Evolutionary conservation across 768 basidiomycete genomes (phyloP).

Genomic region (Hydnomerulius pinastri): DNA sequence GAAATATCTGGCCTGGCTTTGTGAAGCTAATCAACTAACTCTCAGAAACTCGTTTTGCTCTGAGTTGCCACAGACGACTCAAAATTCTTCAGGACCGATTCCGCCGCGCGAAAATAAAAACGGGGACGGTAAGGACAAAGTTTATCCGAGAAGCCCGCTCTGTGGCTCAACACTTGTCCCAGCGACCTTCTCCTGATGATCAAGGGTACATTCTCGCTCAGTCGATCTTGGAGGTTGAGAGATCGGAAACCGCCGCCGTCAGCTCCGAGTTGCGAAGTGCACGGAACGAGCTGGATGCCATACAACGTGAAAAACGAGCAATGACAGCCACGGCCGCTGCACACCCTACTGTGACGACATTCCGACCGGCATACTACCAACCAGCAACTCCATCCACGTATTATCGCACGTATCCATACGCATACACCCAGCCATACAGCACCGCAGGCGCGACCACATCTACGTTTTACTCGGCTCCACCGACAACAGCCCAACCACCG

Average conservation of each 20-base stretch:
- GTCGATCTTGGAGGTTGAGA: slow-evolving; percentile 64
- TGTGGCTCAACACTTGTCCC: slow-evolving; percentile 9
- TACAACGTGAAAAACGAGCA: slow-evolving; percentile 72
- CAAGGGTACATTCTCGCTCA: slow-evolving; percentile 68
- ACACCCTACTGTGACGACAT: slow-evolving; percentile 34
- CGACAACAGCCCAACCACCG: slow-evolving; percentile 38
- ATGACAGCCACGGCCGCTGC: slow-evolving; percentile 27
- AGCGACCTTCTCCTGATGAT: slow-evolving; percentile 64
- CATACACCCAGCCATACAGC: slow-evolving; percentile 61
- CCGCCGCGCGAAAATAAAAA: slow-evolving; percentile 49
- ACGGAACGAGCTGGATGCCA: slow-evolving; percentile 63
- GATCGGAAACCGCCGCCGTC: slow-evolving; percentile 57
- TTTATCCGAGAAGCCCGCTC: background rate
- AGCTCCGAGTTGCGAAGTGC: slow-evolving; percentile 62
- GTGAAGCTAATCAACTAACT: slow-evolving; percentile 1
- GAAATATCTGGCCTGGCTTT: background rate
- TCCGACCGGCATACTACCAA: slow-evolving; percentile 41
- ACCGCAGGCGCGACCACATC: slow-evolving; percentile 21
- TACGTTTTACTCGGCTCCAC: slow-evolving; percentile 27
- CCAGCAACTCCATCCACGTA: slow-evolving; percentile 50
- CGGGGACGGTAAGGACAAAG: slow-evolving; percentile 52
- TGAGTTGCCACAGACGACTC: slow-evolving; percentile 64
- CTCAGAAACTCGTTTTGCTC: slow-evolving; percentile 69
- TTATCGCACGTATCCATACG: slow-evolving; percentile 65
- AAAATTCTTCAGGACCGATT: slow-evolving; percentile 60